Evolutionary conservation across 2,329 filamentous ascomycete species (phyloP), one percentile per base, ranked within the genome.

Genomic region (Colletotrichum plurivorum): DNA sequence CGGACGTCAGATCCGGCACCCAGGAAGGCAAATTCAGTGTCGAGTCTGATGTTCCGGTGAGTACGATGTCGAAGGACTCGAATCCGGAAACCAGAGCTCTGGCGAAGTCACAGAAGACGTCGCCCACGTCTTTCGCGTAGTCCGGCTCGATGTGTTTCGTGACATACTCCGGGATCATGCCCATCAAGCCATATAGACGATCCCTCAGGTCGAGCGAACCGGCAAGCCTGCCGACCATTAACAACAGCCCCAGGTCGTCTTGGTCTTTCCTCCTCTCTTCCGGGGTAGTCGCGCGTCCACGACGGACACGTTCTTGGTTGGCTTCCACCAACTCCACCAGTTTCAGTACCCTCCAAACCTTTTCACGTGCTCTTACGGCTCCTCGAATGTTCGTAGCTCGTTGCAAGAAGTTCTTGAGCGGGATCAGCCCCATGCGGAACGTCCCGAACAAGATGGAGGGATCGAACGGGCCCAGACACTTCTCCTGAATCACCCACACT

Each of bases 401-500:
- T 39, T 66, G 63, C 1, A 66, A 20, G 20, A 66, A 66, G 41
- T 62, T 66, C n/a, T 62, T 59, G 13, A 66, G 10, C 6, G 49
- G 63, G 2, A 66, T 27, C 4, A 66, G 25, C 0, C 63, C 63
- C 63, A 66, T 66, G 1, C 63, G 63, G n/a, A 66, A 66, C 27
- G 48, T 66, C 9, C 63, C 63, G 15, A 66, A 66, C 18, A 66
- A n/a, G 20, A 66, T 66, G 16, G 63, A 66, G n/a, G 63, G 63
- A 10, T 66, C 62, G 20, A 66, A 53, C 2, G 63, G 57, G 1
- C 57, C 63, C 7, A 66, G 63, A 13, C 63, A 66, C 43, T 66
- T 64, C 39, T 67, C 64, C 36, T 67, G 64, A 6, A 63, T 63
- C 22, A 67, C 64, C 64, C 64, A 67, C 9, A 67, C 46, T 18